phyloP scores from a whole-genome alignment of 1,139 yeast species.

The Lodderomyces margitis region DNA sequence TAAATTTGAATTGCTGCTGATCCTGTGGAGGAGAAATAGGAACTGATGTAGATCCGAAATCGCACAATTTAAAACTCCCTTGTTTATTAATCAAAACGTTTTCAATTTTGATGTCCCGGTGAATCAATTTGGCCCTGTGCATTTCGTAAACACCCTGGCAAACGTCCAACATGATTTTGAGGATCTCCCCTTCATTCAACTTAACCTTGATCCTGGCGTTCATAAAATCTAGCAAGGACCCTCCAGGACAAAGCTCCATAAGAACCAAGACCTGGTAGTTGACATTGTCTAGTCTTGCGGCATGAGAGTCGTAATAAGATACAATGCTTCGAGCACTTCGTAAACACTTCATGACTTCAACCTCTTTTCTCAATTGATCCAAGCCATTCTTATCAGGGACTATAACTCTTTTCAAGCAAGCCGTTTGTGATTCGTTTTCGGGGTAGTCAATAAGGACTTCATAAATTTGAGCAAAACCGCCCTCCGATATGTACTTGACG shows the following conservation, averaged over 20 bases:
- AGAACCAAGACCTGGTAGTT: conserved; percentile 71
- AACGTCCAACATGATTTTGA: conserved; percentile 66
- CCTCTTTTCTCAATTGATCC: conserved; percentile 67
- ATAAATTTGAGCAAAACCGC: conserved; percentile 59
- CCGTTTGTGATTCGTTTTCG: conserved; percentile 39
- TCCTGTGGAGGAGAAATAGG: conserved; percentile 64
- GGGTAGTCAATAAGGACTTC: conserved; percentile 40
- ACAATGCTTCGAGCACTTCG: conserved; percentile 59
- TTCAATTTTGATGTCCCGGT: conserved; percentile 77
- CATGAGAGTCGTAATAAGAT: conserved; percentile 72
- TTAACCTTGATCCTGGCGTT: conserved; percentile 65
- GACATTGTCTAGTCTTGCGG: conserved; percentile 55
- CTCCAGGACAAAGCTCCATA: conserved; percentile 77
- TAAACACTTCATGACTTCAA: conserved; percentile 74
- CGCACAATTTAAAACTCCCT: conserved; percentile 64
- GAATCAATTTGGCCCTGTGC: conserved; percentile 65
- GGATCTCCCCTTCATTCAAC: conserved; percentile 58
- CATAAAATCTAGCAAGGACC: conserved; percentile 73
- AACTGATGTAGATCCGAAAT: conserved; percentile 71
- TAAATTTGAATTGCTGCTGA: conserved; percentile 56
- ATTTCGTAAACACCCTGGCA: conserved; percentile 67
- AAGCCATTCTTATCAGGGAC: conserved; percentile 71
- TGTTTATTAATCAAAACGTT: conserved; percentile 64
- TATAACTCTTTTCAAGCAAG: conserved; percentile 72
- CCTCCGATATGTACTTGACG: conserved; percentile 42